Evolutionary conservation across 2,329 filamentous ascomycete genomes (phyloP), one percentile per base, ranked within the genome.

Genomic region (Teratosphaeria zuluensis): DNA sequence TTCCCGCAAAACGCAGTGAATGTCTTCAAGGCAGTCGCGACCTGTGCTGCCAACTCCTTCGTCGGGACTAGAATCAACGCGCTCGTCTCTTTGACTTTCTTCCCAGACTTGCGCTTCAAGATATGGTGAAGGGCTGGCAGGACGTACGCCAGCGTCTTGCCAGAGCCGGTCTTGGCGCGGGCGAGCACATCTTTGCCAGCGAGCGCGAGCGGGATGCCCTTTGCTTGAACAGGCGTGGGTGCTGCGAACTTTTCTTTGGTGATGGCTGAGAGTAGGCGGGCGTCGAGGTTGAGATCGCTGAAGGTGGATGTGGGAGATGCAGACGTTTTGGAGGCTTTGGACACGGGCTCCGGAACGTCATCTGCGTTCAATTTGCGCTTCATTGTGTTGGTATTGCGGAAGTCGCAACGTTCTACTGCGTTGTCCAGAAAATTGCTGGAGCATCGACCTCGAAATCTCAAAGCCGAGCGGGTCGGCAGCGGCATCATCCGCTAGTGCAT

Each of bases 101-200:
- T 76, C 1, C 76, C 72, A 9, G 79, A 70, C 75, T 96, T 96
- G 64, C 84, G 84, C 70, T 87, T 89, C 58, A 99, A 77, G 62
- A 96, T 89, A 38, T 84, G 83, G 65, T 96, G 88, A 16, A 99
- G 76, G n/a, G 96, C 81, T 1, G 94, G 94, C 51, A 99, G 80
- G 6, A 96, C 78, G 72, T 97, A 97, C 55, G 94, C 92, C n/a
- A 90, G 90, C 11, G 94, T 99, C 80, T 99, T 99, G 65, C 94
- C 94, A 3, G 92, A 96, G 12, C 94, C 94, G 4, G 94, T 97
- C 74, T 92, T 95, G 42, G 92, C 90, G 70, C 92, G 91, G 57
- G 91, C 92, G 46, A 97, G 79, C 54, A 99, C 85, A 79, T 97
- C 91, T 69, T 90, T 87, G 12, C 94, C 92, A 63, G 91, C 85